Percentiles rank a stretch among this genome's conserved stretches.
These are phyloP conservation scores for Colletotrichum sp. DNA, from an alignment of 2,329 filamentous ascomycete genomes.

Conservation along the genomic window DNA sequence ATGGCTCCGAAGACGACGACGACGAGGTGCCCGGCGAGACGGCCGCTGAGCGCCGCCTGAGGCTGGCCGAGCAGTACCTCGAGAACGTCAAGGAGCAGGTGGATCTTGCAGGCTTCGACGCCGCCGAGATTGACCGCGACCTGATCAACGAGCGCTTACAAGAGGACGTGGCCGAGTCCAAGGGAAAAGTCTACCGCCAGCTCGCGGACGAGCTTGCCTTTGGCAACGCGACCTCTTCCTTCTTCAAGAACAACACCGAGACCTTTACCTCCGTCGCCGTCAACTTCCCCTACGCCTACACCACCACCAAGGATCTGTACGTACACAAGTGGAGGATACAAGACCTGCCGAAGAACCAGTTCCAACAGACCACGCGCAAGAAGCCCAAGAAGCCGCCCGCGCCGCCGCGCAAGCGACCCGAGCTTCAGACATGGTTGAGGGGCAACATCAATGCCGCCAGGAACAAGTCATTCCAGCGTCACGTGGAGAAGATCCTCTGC, in stretches of 20 bases:
- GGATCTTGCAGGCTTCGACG: slow-evolving; percentile 88
- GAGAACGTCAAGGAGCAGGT: slow-evolving; percentile 87
- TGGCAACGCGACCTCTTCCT: slow-evolving; percentile 67
- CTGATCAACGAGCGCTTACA: slow-evolving; percentile 88
- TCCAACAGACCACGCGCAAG: slow-evolving; percentile 60
- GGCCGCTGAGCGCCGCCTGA: slow-evolving; percentile 83
- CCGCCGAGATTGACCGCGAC: slow-evolving; percentile 90
- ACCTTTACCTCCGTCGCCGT: slow-evolving; percentile 81
- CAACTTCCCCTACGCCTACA: slow-evolving; percentile 83
- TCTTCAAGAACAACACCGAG: slow-evolving; percentile 80
- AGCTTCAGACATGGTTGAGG: slow-evolving; percentile 66
- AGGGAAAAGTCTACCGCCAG: slow-evolving; percentile 85
- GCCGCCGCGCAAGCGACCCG: slow-evolving; percentile 65
- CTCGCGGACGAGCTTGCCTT: slow-evolving; percentile 79
- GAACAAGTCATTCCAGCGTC: slow-evolving; percentile 74
- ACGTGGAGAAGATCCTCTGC: slow-evolving; percentile 79
- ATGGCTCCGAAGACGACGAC: slow-evolving; percentile 65
- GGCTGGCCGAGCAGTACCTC: slow-evolving; percentile 90
- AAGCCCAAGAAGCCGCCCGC: slow-evolving; percentile 62
- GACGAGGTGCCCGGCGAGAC: slow-evolving; percentile 74
- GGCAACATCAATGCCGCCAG: slow-evolving; percentile 65
- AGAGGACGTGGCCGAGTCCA: slow-evolving; percentile 90
- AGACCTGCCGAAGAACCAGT: slow-evolving; percentile 65
- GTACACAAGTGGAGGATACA: slow-evolving; percentile 91
- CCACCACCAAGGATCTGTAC: slow-evolving; percentile 82